Percentiles rank a stretch among this genome's conserved stretches.
Conservation (phyloP, 2,329 filamentous ascomycete genomes). For the Tolypocladium tundrense region DNA sequence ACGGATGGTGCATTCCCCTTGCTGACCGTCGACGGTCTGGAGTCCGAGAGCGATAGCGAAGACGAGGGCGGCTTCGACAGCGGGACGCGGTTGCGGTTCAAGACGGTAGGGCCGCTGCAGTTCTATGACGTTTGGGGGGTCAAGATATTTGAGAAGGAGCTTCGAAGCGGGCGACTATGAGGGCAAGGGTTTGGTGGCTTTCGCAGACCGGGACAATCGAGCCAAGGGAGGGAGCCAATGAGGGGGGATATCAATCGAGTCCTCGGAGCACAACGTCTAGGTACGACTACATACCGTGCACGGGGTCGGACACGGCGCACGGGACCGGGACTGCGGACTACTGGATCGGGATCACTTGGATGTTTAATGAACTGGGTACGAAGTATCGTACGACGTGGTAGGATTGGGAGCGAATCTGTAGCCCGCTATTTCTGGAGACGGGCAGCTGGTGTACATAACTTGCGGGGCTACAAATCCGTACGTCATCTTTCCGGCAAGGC, state of each 20-base stretch:
- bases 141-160: conserved; percentile 49
- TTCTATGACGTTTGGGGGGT: conserved; percentile 35
- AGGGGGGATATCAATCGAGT: neutral
- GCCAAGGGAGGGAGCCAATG: neutral
- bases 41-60: conserved; percentile 24
- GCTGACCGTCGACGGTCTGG: conserved; percentile 16
- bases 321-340: neutral
- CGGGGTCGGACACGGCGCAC: neutral
- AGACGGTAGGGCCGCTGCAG: conserved; percentile 24
- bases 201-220: neutral
- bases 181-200: neutral
- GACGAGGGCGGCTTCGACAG: conserved; percentile 17
- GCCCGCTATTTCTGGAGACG: neutral
- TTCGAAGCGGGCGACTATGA: conserved; percentile 25
- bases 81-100: conserved; percentile 22
- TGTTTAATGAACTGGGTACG: neutral
- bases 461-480: neutral
- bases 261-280: neutral
- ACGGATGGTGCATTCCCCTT: conserved; percentile 13
- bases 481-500: neutral
- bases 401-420: neutral
- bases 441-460: neutral
- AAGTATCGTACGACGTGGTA: neutral
- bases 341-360: neutral
- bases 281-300: neutral